Base-by-base conservation (phyloP, 1,284 basidiomycete genomes). In the Trametes sp. region DNA sequence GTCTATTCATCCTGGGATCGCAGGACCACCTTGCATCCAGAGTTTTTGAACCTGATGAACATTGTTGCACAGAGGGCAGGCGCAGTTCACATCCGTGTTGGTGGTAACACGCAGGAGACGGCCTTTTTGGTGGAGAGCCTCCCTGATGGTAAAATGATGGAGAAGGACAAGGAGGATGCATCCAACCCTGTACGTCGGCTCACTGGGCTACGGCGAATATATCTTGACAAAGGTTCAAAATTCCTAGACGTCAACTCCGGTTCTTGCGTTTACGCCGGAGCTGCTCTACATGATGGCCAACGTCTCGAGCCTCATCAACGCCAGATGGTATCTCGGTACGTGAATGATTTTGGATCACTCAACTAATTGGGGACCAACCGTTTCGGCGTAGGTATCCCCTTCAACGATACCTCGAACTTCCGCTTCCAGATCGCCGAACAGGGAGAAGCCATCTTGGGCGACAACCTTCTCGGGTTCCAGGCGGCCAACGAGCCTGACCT, bases 401-500 rank as follows among this genome's bases (percentile, higher is more conserved):
- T 87, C 71, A 83, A 85, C 68, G 80, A 85, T 52, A 80, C 82
- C 0, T 64, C 75, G 13, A 82, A 88, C 70, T 82, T 84, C 61
- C 81, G 84, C 2, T 72, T 89, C 14, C 71, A 74, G 6, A 87
- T 89, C 31, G 87, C 83, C 4, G 81, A 78, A 50, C 76, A 72
- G 23, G 80, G 79, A 4, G 77, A 83, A 63, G 51, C 72, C 24
- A 85, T 89, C 62, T 80, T 92, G 0, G 89, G 89, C 1, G 75
- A 82, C 59, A 78, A 82, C 65, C 81, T 92, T 8, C 74, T 86
- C 38, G 88, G 85, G 1, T 71, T 90, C 46, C 84, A 87, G 71
- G 81, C 79, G 6, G 87, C 86, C 4, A 93, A 93, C 73, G 90
- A 93, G 73, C 90, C 90, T 9, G 89, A 92, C 76, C 77, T 91